A percentile compares a stretch with the other conserved stretches of the same genome.
Conservation (phyloP, 2,329 filamentous ascomycete species). For the Sporothrix phasma region DNA sequence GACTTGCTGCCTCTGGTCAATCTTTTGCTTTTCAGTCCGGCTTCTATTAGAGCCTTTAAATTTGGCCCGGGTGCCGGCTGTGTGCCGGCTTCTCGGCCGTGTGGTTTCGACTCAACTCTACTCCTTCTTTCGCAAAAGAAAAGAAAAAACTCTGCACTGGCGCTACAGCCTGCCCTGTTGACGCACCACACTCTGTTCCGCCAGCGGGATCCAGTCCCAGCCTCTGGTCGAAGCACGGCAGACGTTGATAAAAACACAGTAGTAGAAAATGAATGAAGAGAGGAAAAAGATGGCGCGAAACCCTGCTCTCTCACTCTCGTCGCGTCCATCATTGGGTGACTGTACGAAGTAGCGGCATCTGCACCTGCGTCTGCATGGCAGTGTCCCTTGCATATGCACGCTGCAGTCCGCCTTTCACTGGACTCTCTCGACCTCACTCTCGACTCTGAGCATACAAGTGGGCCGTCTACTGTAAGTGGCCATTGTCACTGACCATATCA, state of each 20-base stretch:
- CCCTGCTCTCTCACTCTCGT: too few relatives aligned
- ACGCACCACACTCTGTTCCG: not conserved
- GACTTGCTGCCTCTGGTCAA: too few relatives aligned
- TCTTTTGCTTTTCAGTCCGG: too few relatives aligned
- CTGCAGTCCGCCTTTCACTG: not conserved
- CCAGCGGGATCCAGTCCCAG: not conserved
- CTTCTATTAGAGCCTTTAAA: too few relatives aligned
- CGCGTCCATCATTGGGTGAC: not conserved
- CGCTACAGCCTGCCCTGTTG: not conserved
- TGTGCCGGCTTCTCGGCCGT: too few relatives aligned
- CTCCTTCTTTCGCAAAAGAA: not conserved
- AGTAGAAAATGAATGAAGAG: not conserved
- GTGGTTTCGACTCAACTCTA: too few relatives aligned
- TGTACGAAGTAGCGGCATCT: too few relatives aligned
- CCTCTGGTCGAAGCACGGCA: not conserved
- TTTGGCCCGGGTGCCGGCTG: too few relatives aligned
- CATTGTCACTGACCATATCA: too few relatives aligned
- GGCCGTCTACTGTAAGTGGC: not conserved
- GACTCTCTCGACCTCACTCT: too few relatives aligned
- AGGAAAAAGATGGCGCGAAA: too few relatives aligned
- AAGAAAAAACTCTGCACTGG: conserved; percentile 11
- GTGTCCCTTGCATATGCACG: conserved; percentile 2
- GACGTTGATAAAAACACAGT: too few relatives aligned
- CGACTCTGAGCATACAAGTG: not conserved
- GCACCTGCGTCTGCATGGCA: not conserved